A percentile compares a stretch with the other conserved stretches of the same genome.
Conservation (phyloP, 176 grass and related monocot genomes). For the Carex myosuroides region DNA sequence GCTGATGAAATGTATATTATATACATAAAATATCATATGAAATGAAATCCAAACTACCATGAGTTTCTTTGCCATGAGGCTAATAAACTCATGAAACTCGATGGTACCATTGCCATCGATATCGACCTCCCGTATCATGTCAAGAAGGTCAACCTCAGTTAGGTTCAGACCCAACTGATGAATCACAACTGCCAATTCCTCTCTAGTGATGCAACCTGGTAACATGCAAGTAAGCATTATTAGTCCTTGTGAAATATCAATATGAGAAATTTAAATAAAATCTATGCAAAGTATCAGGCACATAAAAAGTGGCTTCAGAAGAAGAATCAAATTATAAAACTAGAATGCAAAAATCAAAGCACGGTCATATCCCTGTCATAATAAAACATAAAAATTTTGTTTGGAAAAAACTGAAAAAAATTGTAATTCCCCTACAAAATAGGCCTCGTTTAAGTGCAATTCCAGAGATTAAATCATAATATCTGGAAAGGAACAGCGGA, state of each 20-base stretch:
- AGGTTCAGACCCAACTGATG: conserved; percentile 48
- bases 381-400: background rate
- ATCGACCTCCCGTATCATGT: conserved; percentile 77
- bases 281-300: background rate
- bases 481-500: background rate
- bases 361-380: background rate
- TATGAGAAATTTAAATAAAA: background rate
- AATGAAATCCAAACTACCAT: conserved; percentile 22
- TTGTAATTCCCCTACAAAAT: background rate
- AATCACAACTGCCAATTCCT: conserved; percentile 53
- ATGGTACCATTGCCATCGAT: conserved; percentile 69
- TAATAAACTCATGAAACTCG: conserved; percentile 66
- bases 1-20: background rate
- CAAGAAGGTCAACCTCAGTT: conserved; percentile 47
- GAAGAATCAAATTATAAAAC: background rate
- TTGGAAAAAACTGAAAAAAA: background rate
- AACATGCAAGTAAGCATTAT: background rate
- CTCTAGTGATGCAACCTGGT: conserved; percentile 61
- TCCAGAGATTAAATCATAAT: background rate
- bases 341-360: background rate
- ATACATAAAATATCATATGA: background rate
- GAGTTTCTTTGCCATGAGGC: conserved; percentile 53
- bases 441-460: background rate
- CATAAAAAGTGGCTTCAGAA: background rate
- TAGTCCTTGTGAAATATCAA: background rate